Evolutionary conservation across 768 basidiomycete species (phyloP).

Genomic region (Auricularia sp.): DNA sequence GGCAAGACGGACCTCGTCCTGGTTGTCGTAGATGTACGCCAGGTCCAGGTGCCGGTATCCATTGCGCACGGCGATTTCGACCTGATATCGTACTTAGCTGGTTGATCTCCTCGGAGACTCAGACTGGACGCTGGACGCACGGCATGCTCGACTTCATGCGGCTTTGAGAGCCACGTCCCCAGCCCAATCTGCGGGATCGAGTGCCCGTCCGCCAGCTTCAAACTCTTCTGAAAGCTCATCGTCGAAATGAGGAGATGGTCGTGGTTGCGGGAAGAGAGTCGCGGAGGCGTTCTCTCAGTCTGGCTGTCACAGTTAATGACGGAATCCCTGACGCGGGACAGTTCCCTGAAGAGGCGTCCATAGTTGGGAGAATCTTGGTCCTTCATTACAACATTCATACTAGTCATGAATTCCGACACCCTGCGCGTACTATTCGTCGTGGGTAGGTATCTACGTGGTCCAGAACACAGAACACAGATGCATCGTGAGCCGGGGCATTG

Average conservation of each 20-base stretch:
- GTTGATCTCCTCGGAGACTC: neutral
- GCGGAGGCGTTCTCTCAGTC: neutral
- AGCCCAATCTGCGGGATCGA: slow-evolving; percentile 68
- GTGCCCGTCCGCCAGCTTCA: slow-evolving; percentile 37
- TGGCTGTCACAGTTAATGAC: neutral
- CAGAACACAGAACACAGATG: too few species aligned
- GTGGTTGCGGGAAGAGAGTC: neutral
- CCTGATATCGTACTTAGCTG: slow-evolving; percentile 31
- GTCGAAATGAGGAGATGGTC: neutral
- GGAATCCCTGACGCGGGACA: neutral
- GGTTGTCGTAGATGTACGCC: slow-evolving; percentile 72
- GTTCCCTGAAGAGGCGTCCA: too few species aligned
- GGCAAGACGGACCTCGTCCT: slow-evolving; percentile 46
- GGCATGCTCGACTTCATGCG: slow-evolving; percentile 63
- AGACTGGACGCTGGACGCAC: too few species aligned
- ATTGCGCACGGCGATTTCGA: slow-evolving; percentile 59
- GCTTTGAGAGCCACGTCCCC: slow-evolving; percentile 72
- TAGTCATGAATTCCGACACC: too few species aligned
- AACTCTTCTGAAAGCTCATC: slow-evolving; percentile 33
- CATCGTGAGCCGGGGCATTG: too few species aligned
- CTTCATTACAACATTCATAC: too few species aligned
- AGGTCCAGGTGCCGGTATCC: slow-evolving; percentile 84
- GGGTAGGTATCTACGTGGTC: too few species aligned
- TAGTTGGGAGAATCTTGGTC: too few species aligned
- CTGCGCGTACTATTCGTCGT: too few species aligned